phyloP scores from a whole-genome alignment of 164 flowering plant species.

The Chloranthus sessilifolius region DNA sequence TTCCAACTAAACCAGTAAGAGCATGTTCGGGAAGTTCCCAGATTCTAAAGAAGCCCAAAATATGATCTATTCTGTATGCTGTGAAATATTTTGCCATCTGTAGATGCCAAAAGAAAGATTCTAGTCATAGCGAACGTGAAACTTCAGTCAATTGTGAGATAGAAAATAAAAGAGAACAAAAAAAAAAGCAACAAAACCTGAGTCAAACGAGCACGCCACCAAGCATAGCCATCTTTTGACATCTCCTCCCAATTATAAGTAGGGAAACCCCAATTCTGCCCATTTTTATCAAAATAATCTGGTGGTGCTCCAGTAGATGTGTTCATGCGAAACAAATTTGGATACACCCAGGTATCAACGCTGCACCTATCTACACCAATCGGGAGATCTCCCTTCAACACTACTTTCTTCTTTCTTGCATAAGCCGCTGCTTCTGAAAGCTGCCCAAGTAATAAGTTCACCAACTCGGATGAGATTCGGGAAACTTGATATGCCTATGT shows the following conservation, averaged over 20 bases:
- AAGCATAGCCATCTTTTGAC: conserved; percentile 93
- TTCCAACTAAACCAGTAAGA: conserved; percentile 81
- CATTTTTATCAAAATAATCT: conserved; percentile 92
- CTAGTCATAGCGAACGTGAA: neutral
- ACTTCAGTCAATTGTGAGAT: neutral
- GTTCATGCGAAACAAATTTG: conserved; percentile 89
- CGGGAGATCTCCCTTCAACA: conserved; percentile 92
- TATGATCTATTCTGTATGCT: conserved; percentile 95
- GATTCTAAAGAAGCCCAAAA: conserved; percentile 94
- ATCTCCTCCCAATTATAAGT: conserved; percentile 99
- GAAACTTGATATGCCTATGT: neutral
- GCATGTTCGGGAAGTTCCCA: conserved; percentile 99
- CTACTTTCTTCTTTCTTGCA: conserved; percentile 80
- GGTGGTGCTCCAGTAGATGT: conserved; percentile 97
- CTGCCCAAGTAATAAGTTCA: conserved; percentile 29
- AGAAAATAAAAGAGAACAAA: conserved; percentile 3
- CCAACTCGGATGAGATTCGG: conserved; percentile 1
- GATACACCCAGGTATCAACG: conserved; percentile 97
- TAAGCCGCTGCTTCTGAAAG: conserved; percentile 80
- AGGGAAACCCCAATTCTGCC: conserved; percentile 98
- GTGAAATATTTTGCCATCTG: conserved; percentile 97
- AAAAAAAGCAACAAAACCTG: conserved; percentile 44
- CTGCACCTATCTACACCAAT: conserved; percentile 94
- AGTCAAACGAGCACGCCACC: conserved; percentile 96
- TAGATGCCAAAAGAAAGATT: conserved; percentile 4